Conservation (phyloP, 2,329 filamentous ascomycete genomes). For the Verruconis gallopava region DNA sequence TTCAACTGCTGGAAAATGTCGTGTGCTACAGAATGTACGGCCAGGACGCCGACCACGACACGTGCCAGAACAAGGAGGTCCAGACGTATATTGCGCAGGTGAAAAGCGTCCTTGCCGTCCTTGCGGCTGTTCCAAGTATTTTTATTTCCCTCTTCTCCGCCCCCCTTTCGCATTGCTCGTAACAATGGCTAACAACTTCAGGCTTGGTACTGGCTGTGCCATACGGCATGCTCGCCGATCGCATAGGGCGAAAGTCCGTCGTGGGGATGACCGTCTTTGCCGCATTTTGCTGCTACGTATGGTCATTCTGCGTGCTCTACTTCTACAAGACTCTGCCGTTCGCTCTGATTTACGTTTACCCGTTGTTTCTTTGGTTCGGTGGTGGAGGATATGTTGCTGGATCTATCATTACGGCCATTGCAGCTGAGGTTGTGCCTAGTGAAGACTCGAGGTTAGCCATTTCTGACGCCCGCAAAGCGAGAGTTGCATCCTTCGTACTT, state of each 20-base stretch:
- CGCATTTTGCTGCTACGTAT: not conserved
- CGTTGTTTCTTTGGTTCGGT: not conserved
- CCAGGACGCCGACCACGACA: not conserved
- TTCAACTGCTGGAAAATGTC: not conserved
- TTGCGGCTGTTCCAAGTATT: not conserved
- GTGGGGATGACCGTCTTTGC: not conserved
- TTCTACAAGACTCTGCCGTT: constrained; percentile 2
- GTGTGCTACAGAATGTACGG: not conserved
- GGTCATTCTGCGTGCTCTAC: not conserved
- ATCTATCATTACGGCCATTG: not conserved
- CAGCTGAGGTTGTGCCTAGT: not conserved
- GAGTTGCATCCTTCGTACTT: not conserved
- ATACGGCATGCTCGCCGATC: not conserved
- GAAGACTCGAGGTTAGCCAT: not conserved
- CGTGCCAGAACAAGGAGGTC: not conserved
- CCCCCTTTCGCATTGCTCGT: not conserved
- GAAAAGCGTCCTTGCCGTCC: not conserved
- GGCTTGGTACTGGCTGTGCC: not conserved
- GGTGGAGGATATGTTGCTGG: not conserved
- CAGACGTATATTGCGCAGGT: not conserved
- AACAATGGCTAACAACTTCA: too few species aligned
- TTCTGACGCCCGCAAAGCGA: too few species aligned
- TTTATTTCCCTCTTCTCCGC: not conserved
- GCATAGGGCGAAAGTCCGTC: not conserved
- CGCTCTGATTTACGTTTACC: not conserved